Conservation (phyloP, 2,329 filamentous ascomycete genomes). For the Hypoxylon sp. region DNA sequence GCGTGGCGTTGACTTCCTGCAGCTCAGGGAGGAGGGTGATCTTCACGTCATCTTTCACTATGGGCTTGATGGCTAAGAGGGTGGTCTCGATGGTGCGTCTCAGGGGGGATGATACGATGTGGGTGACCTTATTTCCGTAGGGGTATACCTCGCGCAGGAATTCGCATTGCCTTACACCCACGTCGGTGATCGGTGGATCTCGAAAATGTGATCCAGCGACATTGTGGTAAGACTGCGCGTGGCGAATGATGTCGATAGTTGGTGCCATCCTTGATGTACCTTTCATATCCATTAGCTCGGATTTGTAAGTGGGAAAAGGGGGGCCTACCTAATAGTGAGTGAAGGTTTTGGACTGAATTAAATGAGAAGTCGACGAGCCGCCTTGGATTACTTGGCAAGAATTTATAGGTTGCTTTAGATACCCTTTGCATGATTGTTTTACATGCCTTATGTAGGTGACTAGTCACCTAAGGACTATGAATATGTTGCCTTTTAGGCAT, state of each 20-base stretch:
- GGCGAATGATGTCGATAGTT: slow-evolving; percentile 77
- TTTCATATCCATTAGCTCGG: not conserved
- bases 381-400: not conserved
- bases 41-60: slow-evolving; percentile 59
- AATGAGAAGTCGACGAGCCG: not conserved
- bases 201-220: slow-evolving; percentile 77
- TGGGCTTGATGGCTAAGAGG: slow-evolving; percentile 74
- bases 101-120: slow-evolving; percentile 82
- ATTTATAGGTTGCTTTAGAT: slow-evolving; percentile 3
- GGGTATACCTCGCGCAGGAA: slow-evolving; percentile 73
- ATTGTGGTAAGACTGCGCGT: slow-evolving; percentile 85
- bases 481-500: not conserved
- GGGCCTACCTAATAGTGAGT: not conserved
- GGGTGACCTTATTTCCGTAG: slow-evolving; percentile 71
- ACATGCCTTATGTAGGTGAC: not conserved
- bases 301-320: not conserved
- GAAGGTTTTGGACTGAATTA: not conserved
- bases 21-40: slow-evolving; percentile 80
- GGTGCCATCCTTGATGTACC: slow-evolving; percentile 54
- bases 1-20: slow-evolving; percentile 81
- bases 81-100: slow-evolving; percentile 84
- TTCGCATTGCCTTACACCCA: slow-evolving; percentile 76
- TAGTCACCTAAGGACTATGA: not conserved
- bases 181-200: slow-evolving; percentile 83
- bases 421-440: slow-evolving; percentile 2